Base-by-base conservation (phyloP, 352 stramenopile genomes). In the Pythium scleroteichum region DNA sequence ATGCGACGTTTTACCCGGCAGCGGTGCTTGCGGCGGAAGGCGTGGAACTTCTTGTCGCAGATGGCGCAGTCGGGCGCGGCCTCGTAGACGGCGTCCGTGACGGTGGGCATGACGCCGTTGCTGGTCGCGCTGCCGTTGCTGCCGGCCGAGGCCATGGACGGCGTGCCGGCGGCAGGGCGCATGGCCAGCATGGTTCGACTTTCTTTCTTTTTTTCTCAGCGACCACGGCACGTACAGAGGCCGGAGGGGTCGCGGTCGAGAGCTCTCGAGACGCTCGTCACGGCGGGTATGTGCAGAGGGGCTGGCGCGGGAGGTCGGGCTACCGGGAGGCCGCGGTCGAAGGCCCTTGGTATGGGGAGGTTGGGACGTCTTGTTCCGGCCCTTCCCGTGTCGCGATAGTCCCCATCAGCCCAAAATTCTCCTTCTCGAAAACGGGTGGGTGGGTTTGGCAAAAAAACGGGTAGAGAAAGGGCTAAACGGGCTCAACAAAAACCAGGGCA, bases 11-110 rank as follows among this genome's bases (percentile, higher is more conserved):
- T 35, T 73, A 94, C 85, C 59, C 76, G 71, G 56, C 85, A 94
- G 46, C 85, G 85, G 59, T 94, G 83, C 53, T 93, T 94, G 59
- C 82, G 81, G 27, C 85, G 83, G 46, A 94, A 94, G 20, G 83
- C 81, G 71, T 93, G 80, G 63, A 94, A 93, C 52, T 90, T 92
- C 64, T 92, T 94, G 42, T 90, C 72, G 65, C 85, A 94, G 55
- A 90, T 77, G 53, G 69, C 78, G 66, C 85, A 94, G 62, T 94
- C 85, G 54, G 53, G 41, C 4, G 80, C 69, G 4, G 78, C 72
- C 38, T 94, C 82, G 40, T 78, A 94, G 53, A 48, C 40, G 50
- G 12, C 56, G 66, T 73, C 61, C 19, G 64, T 62, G 53, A 61
- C 64, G 27, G 41, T 67, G 26, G 51, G 29, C 57, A 67, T 41